These are phyloP conservation scores for Phytopythium cucurbitacearum DNA, from an alignment of 352 stramenopile genomes.

Conservation along the genomic window DNA sequence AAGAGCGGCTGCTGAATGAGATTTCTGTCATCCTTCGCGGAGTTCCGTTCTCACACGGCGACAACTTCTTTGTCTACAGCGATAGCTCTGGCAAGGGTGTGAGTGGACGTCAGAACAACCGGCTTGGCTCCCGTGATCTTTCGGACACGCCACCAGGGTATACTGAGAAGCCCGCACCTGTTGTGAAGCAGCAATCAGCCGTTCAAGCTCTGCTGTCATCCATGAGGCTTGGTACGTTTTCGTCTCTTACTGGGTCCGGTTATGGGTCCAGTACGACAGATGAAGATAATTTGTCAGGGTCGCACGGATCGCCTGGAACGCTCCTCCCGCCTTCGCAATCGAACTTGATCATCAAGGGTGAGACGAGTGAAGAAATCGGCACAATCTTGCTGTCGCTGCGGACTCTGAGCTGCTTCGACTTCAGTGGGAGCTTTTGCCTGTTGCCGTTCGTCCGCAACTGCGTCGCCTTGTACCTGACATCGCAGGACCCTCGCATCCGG, in stretches of 20 bases:
- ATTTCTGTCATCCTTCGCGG: constrained; percentile 94
- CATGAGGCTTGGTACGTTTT: constrained; percentile 57
- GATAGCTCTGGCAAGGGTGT: neutral
- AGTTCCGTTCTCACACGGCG: constrained; percentile 51
- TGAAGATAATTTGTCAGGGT: constrained; percentile 19
- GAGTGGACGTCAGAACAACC: neutral
- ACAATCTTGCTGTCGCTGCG: constrained; percentile 88
- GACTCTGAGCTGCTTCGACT: constrained; percentile 93
- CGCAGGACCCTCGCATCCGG: constrained; percentile 87
- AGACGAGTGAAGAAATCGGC: constrained; percentile 73
- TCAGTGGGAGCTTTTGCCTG: constrained; percentile 90
- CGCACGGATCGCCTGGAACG: constrained; percentile 1
- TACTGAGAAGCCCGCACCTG: constrained; percentile 18
- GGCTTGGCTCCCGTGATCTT: constrained; percentile 10
- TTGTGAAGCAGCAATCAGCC: constrained; percentile 38
- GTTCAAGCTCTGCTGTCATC: constrained; percentile 70
- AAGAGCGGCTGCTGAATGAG: constrained; percentile 95
- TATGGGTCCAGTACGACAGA: constrained; percentile 10
- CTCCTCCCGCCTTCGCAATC: constrained; percentile 7
- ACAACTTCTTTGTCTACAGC: neutral
- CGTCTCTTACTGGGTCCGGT: constrained; percentile 15
- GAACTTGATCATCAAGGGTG: constrained; percentile 59
- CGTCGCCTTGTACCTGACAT: constrained; percentile 90
- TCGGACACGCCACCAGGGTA: no score
- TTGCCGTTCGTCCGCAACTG: constrained; percentile 95